Conservation (phyloP, 2,329 filamentous ascomycete genomes). For the Sclerotiophoma versabilis region DNA sequence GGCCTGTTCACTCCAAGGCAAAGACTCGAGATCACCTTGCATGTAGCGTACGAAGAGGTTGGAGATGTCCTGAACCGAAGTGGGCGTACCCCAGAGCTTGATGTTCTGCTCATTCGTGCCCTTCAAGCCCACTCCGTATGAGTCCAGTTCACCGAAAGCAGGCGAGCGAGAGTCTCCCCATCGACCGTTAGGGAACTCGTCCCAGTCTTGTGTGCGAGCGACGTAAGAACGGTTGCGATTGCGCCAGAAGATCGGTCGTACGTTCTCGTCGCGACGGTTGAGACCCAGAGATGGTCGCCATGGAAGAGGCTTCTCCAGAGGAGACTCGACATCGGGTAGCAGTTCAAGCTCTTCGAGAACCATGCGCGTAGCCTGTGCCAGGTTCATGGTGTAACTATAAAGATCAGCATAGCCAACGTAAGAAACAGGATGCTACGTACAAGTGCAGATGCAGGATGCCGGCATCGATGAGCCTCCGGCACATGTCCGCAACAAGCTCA, state of each 20-base stretch:
- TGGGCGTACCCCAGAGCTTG: constrained; percentile 90
- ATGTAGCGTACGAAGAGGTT: constrained; percentile 87
- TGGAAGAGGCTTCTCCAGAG: constrained; percentile 86
- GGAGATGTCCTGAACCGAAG: constrained; percentile 79
- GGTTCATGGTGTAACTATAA: constrained; percentile 90
- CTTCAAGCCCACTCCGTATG: constrained; percentile 91
- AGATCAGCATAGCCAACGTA: constrained; percentile 11
- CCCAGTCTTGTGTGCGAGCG: constrained; percentile 95
- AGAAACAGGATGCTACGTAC: constrained; percentile 48
- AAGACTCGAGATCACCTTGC: constrained; percentile 76
- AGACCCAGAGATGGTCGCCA: constrained; percentile 95
- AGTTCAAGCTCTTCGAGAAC: constrained; percentile 88
- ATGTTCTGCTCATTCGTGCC: constrained; percentile 96
- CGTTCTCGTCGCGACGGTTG: constrained; percentile 89
- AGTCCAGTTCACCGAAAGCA: constrained; percentile 92
- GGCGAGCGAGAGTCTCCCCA: constrained; percentile 98
- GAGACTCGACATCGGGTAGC: constrained; percentile 77
- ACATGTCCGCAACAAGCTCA: constrained; percentile 86
- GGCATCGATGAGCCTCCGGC: constrained; percentile 79
- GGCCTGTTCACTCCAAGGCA: constrained; percentile 93
- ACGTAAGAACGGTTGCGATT: constrained; percentile 97
- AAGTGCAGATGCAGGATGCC: constrained; percentile 93
- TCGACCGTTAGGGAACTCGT: constrained; percentile 97
- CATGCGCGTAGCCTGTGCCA: constrained; percentile 92
- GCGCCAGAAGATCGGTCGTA: constrained; percentile 98